Percentiles rank a stretch among this genome's conserved stretches.
phyloP scores from a whole-genome alignment of 805 yeast genomes.

The Monosporozyma servazzii region DNA sequence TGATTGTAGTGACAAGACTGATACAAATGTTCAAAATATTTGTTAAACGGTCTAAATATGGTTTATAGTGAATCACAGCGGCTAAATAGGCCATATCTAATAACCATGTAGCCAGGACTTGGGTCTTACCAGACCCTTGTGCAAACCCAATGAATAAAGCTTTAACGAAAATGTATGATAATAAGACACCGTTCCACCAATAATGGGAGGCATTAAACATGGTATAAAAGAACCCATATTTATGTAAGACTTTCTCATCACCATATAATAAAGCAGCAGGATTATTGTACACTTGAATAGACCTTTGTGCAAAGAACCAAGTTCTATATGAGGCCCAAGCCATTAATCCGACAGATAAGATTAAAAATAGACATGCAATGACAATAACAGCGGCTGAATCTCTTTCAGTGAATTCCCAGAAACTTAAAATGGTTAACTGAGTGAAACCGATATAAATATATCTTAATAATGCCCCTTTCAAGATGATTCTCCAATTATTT shows the following conservation, averaged over 20 bases:
- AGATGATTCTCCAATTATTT: constrained; percentile 44
- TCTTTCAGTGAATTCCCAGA: constrained; percentile 75
- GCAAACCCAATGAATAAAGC: constrained; percentile 67
- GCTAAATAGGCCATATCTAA: constrained; percentile 64
- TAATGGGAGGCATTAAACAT: constrained; percentile 75
- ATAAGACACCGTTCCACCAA: constrained; percentile 69
- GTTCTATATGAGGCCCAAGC: constrained; percentile 61
- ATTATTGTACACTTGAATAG: constrained; percentile 53
- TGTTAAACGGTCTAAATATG: constrained; percentile 75
- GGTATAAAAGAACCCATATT: constrained; percentile 82
- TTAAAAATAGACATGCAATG: constrained; percentile 60
- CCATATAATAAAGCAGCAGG: constrained; percentile 86
- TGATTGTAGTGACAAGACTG: constrained; percentile 59
- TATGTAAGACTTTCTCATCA: constrained; percentile 57
- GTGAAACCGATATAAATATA: constrained; percentile 80
- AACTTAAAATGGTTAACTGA: constrained; percentile 63
- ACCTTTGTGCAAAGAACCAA: constrained; percentile 49
- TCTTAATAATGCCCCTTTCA: constrained; percentile 73
- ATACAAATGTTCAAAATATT: constrained; percentile 67
- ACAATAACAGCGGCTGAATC: constrained; percentile 89
- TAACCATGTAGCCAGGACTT: constrained; percentile 66
- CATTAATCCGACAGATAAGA: constrained; percentile 52
- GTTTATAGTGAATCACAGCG: constrained; percentile 52
- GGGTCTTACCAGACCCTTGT: constrained; percentile 73
- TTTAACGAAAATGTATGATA: constrained; percentile 55